Conservation (phyloP, 2,329 filamentous ascomycete genomes). For the Tolypocladium nubicola region DNA sequence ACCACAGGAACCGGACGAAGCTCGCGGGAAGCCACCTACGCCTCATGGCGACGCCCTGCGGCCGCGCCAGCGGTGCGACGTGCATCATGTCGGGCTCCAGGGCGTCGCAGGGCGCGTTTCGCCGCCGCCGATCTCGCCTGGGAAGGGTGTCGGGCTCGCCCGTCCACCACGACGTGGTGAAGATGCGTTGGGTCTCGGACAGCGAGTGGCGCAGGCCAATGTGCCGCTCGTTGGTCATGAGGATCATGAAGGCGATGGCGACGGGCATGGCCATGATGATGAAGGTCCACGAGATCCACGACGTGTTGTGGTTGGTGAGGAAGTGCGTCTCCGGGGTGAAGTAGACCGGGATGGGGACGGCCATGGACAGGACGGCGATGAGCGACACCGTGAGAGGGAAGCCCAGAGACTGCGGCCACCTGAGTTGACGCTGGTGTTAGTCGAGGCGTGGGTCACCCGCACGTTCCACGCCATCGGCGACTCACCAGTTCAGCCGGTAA, state of each 20-base stretch:
- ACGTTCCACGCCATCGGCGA: neutral
- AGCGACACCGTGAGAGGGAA: slow-evolving; percentile 53
- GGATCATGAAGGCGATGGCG: slow-evolving; percentile 52
- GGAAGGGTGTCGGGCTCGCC: slow-evolving; percentile 40
- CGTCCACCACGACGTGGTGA: slow-evolving; percentile 56
- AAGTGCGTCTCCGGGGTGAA: slow-evolving; percentile 40
- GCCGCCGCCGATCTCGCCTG: neutral
- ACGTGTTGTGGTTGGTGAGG: slow-evolving; percentile 51
- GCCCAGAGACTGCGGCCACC: slow-evolving; percentile 53
- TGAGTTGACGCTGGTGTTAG: slow-evolving; percentile 6
- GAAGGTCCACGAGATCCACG: slow-evolving; percentile 61
- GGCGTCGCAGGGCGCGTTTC: slow-evolving; percentile 15
- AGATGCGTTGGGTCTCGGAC: slow-evolving; percentile 57
- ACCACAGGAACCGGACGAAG: slow-evolving; percentile 61
- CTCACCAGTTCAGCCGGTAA: slow-evolving; percentile 55
- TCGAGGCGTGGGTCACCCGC: neutral
- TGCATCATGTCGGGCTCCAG: slow-evolving; percentile 26
- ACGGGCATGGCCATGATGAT: slow-evolving; percentile 60
- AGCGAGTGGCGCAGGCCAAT: slow-evolving; percentile 49
- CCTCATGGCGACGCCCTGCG: slow-evolving; percentile 29
- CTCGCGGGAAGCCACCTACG: slow-evolving; percentile 52
- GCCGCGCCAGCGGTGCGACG: slow-evolving; percentile 12
- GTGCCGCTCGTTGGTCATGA: slow-evolving; percentile 54
- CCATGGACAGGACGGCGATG: slow-evolving; percentile 50
- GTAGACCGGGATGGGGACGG: slow-evolving; percentile 50